Evolutionary conservation across 129 eudicot species (phyloP).

Genomic region (Smallanthus sonchifolius): DNA sequence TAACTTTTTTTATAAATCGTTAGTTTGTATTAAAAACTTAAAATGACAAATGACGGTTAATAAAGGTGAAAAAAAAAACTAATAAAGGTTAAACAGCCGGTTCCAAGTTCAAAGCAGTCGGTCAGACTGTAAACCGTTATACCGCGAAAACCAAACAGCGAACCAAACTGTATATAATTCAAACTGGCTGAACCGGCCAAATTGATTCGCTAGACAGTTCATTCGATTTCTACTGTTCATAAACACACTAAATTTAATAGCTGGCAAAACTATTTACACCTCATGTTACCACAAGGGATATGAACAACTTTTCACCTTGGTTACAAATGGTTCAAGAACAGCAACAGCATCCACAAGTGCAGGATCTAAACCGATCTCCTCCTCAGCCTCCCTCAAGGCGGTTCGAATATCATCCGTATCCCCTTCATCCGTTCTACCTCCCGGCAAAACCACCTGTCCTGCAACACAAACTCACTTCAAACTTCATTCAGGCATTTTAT

Average conservation of each 20-base stretch:
- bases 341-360: conserved; percentile 56
- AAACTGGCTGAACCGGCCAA: not conserved
- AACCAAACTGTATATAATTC: not conserved
- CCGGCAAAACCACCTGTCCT: conserved; percentile 78
- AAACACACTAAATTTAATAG: not conserved
- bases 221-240: too few species aligned
- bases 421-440: conserved; percentile 61
- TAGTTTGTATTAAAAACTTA: not conserved
- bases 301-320: conserved; percentile 34
- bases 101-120: not conserved
- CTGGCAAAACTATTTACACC: not conserved
- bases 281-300: not conserved
- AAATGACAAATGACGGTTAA: not conserved
- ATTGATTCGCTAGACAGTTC: not conserved
- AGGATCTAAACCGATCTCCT: conserved; percentile 81
- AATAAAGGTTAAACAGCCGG: not conserved
- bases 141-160: not conserved
- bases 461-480: conserved; percentile 11
- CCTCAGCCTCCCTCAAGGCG: conserved; percentile 70
- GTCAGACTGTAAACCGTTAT: not conserved
- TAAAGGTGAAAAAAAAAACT: not conserved
- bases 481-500: conserved; percentile 14
- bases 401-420: conserved; percentile 47
- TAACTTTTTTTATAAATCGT: not conserved
- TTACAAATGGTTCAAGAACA: conserved; percentile 44